Percentiles rank a stretch among this genome's conserved stretches.
phyloP scores from a whole-genome alignment of 345 rosid genomes.

The Gossypium turneri region DNA sequence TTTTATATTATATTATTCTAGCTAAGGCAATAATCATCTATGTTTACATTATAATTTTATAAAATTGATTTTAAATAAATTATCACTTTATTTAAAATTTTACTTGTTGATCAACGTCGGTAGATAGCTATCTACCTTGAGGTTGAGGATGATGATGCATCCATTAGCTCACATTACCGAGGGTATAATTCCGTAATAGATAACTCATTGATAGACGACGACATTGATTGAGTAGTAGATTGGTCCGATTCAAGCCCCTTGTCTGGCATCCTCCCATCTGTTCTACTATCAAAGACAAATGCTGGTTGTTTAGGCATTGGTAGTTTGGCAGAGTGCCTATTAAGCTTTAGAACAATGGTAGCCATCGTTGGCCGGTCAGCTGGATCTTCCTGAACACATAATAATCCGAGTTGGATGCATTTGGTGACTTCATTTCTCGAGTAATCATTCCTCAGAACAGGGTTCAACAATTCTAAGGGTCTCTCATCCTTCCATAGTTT shows the following conservation, averaged over 20 bases:
- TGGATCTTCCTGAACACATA: constrained; percentile 42
- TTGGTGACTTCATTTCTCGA: constrained; percentile 32
- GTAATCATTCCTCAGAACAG: constrained; percentile 17
- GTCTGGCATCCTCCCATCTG: not conserved
- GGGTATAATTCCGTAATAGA: constrained; percentile 11
- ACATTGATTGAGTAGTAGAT: not conserved
- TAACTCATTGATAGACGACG: not conserved
- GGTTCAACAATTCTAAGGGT: constrained; percentile 31
- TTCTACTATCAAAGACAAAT: constrained; percentile 1
- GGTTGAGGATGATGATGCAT: not conserved
- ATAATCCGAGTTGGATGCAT: constrained; percentile 36
- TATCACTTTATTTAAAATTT: too few species aligned
- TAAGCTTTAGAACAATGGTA: constrained; percentile 28
- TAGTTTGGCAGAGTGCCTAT: constrained; percentile 12
- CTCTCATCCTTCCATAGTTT: constrained; percentile 34
- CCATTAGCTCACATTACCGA: not conserved
- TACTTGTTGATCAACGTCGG: not conserved
- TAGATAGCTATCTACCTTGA: not conserved
- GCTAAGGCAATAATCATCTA: too few species aligned
- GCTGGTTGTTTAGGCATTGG: constrained; percentile 8
- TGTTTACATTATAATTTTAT: too few species aligned
- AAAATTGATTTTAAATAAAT: too few species aligned
- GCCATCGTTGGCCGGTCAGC: constrained; percentile 31
- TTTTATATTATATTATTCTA: too few species aligned
- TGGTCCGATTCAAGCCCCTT: not conserved